A percentile compares a stretch with the other conserved stretches of the same genome.
Conservation (phyloP, 345 rosid species). For the Litchi chinensis region DNA sequence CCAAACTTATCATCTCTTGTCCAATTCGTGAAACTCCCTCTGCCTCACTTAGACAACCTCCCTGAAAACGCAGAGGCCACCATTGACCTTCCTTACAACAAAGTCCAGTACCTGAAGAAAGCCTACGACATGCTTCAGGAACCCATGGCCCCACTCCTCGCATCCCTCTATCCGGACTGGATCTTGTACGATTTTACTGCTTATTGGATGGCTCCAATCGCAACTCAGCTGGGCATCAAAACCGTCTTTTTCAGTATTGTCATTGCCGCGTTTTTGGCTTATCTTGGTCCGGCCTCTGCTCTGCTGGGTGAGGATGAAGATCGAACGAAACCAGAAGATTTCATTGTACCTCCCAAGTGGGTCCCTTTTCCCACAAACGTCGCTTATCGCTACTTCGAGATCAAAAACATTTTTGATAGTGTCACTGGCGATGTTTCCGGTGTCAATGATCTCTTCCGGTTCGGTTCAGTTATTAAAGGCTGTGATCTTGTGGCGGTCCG, state of each 20-base stretch:
- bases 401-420: neutral
- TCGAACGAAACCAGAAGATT: slow-evolving; percentile 18
- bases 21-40: slow-evolving; percentile 1
- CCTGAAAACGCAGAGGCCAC: slow-evolving; percentile 6
- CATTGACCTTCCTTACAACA: neutral
- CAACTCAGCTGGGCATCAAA: slow-evolving; percentile 17
- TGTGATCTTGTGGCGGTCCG: slow-evolving; percentile 11
- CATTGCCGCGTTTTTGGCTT: neutral
- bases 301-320: neutral
- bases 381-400: slow-evolving; percentile 22
- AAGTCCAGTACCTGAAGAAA: slow-evolving; percentile 33
- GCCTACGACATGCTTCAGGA: slow-evolving; percentile 27
- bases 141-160: slow-evolving; percentile 14
- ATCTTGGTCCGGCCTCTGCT: neutral
- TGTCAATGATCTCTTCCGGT: slow-evolving; percentile 10
- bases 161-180: slow-evolving; percentile 27
- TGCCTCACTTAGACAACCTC: neutral
- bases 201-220: slow-evolving; percentile 30
- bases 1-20: slow-evolving; percentile 3
- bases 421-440: neutral
- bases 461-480: neutral
- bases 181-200: slow-evolving; percentile 32
- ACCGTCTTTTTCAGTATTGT: slow-evolving; percentile 24
- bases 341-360: slow-evolving; percentile 28
- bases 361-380: slow-evolving; percentile 26